These are phyloP conservation scores for Teratosphaeria zuluensis DNA, from an alignment of 2,329 filamentous ascomycete species.

Conservation along the genomic window DNA sequence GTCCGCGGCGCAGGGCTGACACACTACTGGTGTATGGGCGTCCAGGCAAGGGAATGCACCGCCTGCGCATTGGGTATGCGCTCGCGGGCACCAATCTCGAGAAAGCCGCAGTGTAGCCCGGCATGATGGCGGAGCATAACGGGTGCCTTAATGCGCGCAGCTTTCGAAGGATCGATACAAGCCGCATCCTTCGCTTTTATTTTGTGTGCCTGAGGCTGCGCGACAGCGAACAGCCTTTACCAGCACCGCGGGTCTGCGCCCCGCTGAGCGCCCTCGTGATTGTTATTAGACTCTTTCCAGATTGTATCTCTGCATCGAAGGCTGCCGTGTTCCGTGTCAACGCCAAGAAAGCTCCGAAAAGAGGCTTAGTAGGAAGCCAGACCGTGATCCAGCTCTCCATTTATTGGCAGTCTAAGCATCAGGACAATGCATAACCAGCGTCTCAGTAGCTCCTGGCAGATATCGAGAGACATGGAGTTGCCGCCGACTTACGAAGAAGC, in stretches of 20 bases:
- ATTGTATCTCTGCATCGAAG: not conserved
- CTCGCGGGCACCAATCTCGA: not conserved
- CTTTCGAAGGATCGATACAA: not conserved
- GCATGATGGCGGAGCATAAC: not conserved
- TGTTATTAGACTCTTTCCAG: not conserved
- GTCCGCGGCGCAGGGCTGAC: not conserved
- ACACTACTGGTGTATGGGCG: not conserved
- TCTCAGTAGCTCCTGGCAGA: not conserved
- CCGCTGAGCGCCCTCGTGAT: not conserved
- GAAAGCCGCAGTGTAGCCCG: not conserved
- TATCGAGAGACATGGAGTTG: conserved; percentile 7
- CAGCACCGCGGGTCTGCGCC: not conserved
- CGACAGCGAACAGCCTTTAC: not conserved
- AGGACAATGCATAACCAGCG: no score
- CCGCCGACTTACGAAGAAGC: conserved; percentile 24
- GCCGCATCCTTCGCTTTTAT: not conserved
- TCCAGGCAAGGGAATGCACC: not conserved
- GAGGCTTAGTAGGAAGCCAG: not conserved
- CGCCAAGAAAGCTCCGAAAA: not conserved
- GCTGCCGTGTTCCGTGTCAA: not conserved
- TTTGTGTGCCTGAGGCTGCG: not conserved
- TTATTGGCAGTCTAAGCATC: not conserved
- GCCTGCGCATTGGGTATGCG: not conserved
- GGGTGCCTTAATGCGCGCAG: not conserved
- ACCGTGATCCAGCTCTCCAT: not conserved